These are phyloP conservation scores for Nitzschia sp. DNA, from an alignment of 108 stramenopile species.

Conservation along the genomic window DNA sequence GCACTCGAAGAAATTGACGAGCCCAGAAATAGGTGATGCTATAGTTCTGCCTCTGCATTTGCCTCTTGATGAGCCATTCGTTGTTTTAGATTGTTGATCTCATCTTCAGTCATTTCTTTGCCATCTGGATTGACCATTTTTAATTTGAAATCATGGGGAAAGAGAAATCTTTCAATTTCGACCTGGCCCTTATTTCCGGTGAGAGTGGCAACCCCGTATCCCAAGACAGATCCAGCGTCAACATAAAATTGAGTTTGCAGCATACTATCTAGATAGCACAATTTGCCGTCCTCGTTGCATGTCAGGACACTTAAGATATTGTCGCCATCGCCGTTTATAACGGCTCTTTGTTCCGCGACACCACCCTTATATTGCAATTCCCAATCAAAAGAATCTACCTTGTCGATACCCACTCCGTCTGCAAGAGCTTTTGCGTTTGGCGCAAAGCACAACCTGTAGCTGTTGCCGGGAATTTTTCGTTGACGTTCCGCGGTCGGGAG, in stretches of 20 bases:
- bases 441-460: constrained; percentile 17
- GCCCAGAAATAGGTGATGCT: too few relatives aligned
- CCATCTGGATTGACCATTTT: constrained; percentile 12
- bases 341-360: not conserved
- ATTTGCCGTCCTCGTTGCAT: constrained; percentile 5
- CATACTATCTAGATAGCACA: constrained; percentile 15
- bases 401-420: constrained; percentile 23
- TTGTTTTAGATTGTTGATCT: not conserved
- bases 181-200: constrained; percentile 7
- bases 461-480: not conserved
- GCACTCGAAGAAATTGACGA: too few relatives aligned
- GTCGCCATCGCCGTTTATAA: constrained; percentile 16
- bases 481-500: not conserved
- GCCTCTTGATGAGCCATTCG: constrained; percentile 6
- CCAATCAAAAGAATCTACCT: constrained; percentile 21
- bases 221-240: constrained; percentile 12
- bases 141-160: constrained; percentile 11
- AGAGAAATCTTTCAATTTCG: constrained; percentile 3
- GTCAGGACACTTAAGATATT: constrained; percentile 8
- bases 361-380: not conserved
- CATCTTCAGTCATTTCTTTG: constrained; percentile 12
- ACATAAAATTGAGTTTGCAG: constrained; percentile 16
- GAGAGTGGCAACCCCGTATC: constrained; percentile 15
- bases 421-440: constrained; percentile 13
- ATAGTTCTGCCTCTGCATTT: too few relatives aligned